A percentile compares a stretch with the other conserved stretches of the same genome.
Conservation (phyloP, 2,329 filamentous ascomycete genomes). For the Bipolaris oryzae region DNA sequence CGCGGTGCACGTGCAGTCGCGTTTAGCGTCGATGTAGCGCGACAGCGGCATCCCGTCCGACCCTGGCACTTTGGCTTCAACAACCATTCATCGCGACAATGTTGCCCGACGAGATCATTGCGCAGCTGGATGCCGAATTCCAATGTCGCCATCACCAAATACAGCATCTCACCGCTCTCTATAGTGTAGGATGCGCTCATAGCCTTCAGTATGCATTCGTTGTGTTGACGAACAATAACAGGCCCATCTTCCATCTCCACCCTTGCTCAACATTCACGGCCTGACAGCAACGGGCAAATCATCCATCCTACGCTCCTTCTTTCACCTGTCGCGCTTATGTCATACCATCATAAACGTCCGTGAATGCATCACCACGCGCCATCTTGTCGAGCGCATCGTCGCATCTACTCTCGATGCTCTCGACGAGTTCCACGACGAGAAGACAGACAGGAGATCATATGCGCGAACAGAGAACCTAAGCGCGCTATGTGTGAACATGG, state of each 20-base stretch:
- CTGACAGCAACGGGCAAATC: slow-evolving; percentile 88
- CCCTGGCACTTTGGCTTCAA: background rate
- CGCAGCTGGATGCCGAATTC: slow-evolving; percentile 46
- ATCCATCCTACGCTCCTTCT: slow-evolving; percentile 67
- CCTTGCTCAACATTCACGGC: slow-evolving; percentile 80
- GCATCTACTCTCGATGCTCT: slow-evolving; percentile 55
- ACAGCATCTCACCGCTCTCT: slow-evolving; percentile 53
- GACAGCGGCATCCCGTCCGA: background rate
- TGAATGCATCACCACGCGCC: slow-evolving; percentile 79
- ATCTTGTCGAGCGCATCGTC: slow-evolving; percentile 75
- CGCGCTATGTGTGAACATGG: slow-evolving; percentile 74
- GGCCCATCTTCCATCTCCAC: slow-evolving; percentile 70
- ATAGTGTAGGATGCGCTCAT: slow-evolving; percentile 46
- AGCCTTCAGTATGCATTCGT: background rate
- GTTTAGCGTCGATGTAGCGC: slow-evolving; percentile 26
- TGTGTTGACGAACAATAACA: slow-evolving; percentile 48
- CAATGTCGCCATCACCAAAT: slow-evolving; percentile 57
- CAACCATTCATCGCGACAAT: slow-evolving; percentile 27
- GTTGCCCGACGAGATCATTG: slow-evolving; percentile 47
- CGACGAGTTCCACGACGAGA: slow-evolving; percentile 49
- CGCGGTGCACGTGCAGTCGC: slow-evolving; percentile 29
- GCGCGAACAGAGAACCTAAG: slow-evolving; percentile 80
- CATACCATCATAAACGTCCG: slow-evolving; percentile 70
- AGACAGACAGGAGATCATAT: slow-evolving; percentile 53
- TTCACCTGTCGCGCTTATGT: slow-evolving; percentile 58